Base-by-base conservation (phyloP, 257 asterid genomes). In the Salvia splendens region DNA sequence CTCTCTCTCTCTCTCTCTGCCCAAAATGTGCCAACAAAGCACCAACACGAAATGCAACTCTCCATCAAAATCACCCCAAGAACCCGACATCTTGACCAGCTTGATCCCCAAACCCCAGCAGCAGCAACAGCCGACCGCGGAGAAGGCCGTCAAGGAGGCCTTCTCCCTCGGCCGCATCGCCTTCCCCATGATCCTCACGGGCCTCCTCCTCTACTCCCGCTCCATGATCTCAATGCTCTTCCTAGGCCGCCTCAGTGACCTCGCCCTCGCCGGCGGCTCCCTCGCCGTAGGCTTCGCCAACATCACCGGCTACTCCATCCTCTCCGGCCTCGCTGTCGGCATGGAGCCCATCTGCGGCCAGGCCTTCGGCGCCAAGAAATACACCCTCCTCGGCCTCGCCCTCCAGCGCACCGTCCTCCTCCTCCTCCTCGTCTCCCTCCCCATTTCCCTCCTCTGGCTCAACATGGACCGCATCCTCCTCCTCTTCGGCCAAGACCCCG, bases 321-420 rank as follows among this genome's bases (percentile, higher is more conserved):
- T 85, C 60, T 85, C 88, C 36, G 92, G 92, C 11, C 82, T 85
- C 3, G 74, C 87, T 47, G 79, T 73, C 71, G 92, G 92, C 1
- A 85, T 85, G 89, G 92, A 85, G 66, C 87, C 89, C 15, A 83
- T 85, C 1, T 85, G 92, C 73, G 89, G 83, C 32, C 92, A 85
- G 35, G 87, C 92, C 15, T 85, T 67, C 42, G 92, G 92, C 3
- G 92, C 89, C 12, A 69, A 81, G 9, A 66, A 77, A 6, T 85
- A 55, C 72, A 79, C 79, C n/a, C 66, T 83, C 51, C 71, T 85
- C 3, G 85, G 89, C 54, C 75, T 81, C 20, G 68, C 82, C 15
- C 42, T 85, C 0, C 91, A 82, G 32, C 69, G 81, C 51, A 76
- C 88, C 10, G 56, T 75, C 20, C 77, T 85, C 46, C 52, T 85